Evolutionary conservation across 495 filamentous ascomycete genomes (phyloP), one percentile per base, ranked within the genome.

Genomic region (Aspergillus carlsbadensis): DNA sequence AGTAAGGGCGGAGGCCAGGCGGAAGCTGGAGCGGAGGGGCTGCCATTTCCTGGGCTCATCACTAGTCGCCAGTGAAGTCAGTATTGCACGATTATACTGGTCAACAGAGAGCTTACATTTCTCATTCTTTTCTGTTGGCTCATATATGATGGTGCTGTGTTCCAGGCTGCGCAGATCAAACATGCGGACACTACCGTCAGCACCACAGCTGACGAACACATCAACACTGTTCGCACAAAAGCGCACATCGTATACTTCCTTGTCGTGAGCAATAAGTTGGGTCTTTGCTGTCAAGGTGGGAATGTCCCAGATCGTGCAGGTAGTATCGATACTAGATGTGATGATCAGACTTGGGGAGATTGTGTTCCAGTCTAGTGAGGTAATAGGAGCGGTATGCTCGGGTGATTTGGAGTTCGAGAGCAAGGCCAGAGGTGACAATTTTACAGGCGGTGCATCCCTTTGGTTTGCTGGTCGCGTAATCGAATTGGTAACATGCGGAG

Each of bases 271-370:
- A 70, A 99, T 99, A 13, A 99, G 74, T 70, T 99, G 94, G 2
- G 94, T 99, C 72, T 99, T 99, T 13, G 94, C 94, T 1, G 94
- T 99, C 57, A 99, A 75, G 3, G 94, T 96, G 2, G 94, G 94
- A 26, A 99, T 99, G 65, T 99, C 94, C 94, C 94, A 99, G 54
- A 99, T 98, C n/a, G 94, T 99, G 73, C 94, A 99, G 1, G 94
- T 99, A 0, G 94, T 99, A 68, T 99, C 94, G 58, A 99, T 99
- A 68, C 93, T 97, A 3, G 90, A 96, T 0, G 94, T 99, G 58
- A 99, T 99, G 64, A 99, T 99, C 36, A 98, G 74, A 67, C 92
- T 96, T 4, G 94, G 94, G 5, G 90, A 94, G 40, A 98, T 85
- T 5, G 88, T 94, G 59, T 99, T 99, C 94, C 94, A 99, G 72